Percentiles rank a stretch among this genome's conserved stretches.
Evolutionary conservation across 805 yeast genomes (phyloP).

Genomic region (Geotrichum ghanense): DNA sequence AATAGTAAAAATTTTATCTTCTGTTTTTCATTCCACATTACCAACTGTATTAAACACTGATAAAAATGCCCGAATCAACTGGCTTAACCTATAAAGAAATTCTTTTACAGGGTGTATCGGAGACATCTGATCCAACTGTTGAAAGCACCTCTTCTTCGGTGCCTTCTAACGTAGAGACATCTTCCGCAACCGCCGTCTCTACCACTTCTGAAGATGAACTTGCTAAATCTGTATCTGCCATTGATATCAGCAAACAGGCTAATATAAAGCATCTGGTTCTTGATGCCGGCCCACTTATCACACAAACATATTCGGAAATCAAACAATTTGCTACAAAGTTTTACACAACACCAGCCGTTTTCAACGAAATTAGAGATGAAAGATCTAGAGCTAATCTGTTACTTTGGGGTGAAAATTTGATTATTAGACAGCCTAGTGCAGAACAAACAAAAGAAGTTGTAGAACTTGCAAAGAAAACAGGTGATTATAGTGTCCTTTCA

Average conservation of each 20-base stretch:
- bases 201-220: not conserved
- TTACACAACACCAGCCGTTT: conserved; percentile 87
- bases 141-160: not conserved
- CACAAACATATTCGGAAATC: conserved; percentile 67
- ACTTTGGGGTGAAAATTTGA: conserved; percentile 67
- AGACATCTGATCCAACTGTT: not conserved
- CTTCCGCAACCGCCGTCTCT: not conserved
- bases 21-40: not conserved
- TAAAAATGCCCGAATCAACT: not conserved
- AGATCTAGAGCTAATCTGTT: conserved; percentile 65
- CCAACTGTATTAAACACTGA: not conserved
- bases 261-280: conserved; percentile 47
- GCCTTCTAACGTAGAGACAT: not conserved
- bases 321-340: conserved; percentile 60
- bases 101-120: not conserved
- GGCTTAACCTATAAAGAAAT: not conserved
- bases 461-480: conserved; percentile 75
- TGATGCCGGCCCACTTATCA: conserved; percentile 92
- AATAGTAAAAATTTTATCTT: no score
- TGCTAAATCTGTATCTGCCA: not conserved
- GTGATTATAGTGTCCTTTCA: conserved; percentile 82
- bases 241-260: not conserved
- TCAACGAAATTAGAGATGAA: conserved; percentile 77
- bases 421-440: conserved; percentile 64
- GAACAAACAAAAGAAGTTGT: conserved; percentile 53